Evolutionary conservation across 106 monocot species (phyloP).

Genomic region (Dactylorhiza incarnata): DNA sequence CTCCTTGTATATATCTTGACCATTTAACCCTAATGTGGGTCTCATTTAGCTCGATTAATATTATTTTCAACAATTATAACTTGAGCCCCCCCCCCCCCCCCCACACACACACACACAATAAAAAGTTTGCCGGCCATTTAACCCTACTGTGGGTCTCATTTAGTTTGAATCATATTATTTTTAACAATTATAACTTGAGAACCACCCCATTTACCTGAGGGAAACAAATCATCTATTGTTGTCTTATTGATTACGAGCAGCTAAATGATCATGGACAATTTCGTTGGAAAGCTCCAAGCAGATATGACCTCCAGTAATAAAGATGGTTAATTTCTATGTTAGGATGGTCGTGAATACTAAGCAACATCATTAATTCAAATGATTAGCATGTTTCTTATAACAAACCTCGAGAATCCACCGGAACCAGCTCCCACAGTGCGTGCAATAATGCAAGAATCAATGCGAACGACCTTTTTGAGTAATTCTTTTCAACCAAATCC

Average conservation of each 20-base stretch:
- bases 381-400: neutral
- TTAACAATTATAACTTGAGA: too few relatives aligned
- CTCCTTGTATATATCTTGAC: too few relatives aligned
- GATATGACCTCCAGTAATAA: neutral
- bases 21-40: too few relatives aligned
- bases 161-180: too few relatives aligned
- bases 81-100: too few relatives aligned
- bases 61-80: too few relatives aligned
- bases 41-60: too few relatives aligned
- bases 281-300: neutral
- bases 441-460: slow-evolving; percentile 70
- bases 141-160: too few relatives aligned
- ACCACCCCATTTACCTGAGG: neutral
- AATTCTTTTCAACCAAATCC: too few relatives aligned
- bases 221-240: neutral
- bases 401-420: slow-evolving; percentile 94
- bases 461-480: slow-evolving; percentile 24
- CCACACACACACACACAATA: too few relatives aligned
- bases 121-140: too few relatives aligned
- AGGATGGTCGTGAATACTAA: neutral
- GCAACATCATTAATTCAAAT: neutral
- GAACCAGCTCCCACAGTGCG: slow-evolving; percentile 86
- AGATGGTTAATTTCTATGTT: neutral
- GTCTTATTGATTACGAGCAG: neutral
- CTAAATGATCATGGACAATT: too few relatives aligned